Percentiles rank a stretch among this genome's conserved stretches.
Conservation (phyloP, 805 yeast genomes). For the Saccharomyces eubayanus region DNA sequence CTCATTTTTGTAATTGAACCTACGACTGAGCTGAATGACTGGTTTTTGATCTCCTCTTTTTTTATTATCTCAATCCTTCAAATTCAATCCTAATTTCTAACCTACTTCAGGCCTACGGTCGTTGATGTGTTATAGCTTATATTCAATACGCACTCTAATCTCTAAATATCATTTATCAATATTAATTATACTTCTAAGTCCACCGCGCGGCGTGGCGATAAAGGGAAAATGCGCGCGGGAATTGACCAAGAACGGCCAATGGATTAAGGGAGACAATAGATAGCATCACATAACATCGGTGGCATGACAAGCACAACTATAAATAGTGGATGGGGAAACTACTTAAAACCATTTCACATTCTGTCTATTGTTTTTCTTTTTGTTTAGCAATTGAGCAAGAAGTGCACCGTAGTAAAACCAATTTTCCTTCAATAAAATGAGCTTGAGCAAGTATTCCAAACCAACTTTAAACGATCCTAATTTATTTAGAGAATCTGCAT, state of each 20-base stretch:
- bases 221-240: background rate
- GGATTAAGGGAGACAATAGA: background rate
- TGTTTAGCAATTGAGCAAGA: background rate
- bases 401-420: background rate
- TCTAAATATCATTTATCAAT: background rate
- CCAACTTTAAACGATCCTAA: conserved; percentile 38
- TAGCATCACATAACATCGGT: background rate
- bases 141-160: background rate
- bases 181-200: background rate
- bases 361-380: background rate
- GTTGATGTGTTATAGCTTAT: background rate
- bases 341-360: background rate
- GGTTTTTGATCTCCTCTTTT: background rate
- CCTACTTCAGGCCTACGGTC: background rate
- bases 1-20: background rate
- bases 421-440: background rate
- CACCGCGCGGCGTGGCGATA: background rate
- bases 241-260: background rate
- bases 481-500: conserved; percentile 53
- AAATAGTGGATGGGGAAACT: background rate
- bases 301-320: background rate
- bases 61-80: background rate
- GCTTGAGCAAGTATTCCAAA: conserved; percentile 2
- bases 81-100: background rate
- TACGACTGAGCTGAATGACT: background rate